Evolutionary conservation across 805 yeast species (phyloP).

Genomic region (Pichia sporocuriosa): DNA sequence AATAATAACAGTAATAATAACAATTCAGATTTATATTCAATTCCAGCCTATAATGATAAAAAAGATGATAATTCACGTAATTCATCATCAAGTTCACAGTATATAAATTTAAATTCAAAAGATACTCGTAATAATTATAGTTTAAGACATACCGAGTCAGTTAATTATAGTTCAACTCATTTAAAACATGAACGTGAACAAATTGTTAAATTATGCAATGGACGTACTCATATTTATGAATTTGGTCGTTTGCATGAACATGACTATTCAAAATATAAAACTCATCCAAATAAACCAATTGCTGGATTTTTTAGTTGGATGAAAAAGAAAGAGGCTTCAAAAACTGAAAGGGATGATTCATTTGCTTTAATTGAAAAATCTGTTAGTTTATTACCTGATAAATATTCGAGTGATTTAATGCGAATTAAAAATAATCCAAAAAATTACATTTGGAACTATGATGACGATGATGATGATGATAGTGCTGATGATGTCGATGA

Average conservation of each 20-base stretch:
- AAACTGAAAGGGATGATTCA: constrained; percentile 20
- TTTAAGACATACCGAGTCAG: constrained; percentile 25
- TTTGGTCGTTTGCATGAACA: constrained; percentile 31
- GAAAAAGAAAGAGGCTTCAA: constrained; percentile 25
- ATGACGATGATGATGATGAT: constrained; percentile 29
- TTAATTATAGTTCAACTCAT: constrained; percentile 19
- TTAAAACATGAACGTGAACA: constrained; percentile 23
- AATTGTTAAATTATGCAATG: constrained; percentile 22
- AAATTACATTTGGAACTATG: constrained; percentile 34
- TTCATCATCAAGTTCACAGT: constrained; percentile 1
- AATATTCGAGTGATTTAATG: constrained; percentile 30
- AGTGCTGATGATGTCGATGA: constrained; percentile 13
- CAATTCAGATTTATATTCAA: not conserved
- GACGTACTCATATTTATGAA: constrained; percentile 23
- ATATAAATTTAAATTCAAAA: not conserved
- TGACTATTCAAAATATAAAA: constrained; percentile 29
- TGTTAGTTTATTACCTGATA: constrained; percentile 31
- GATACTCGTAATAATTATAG: constrained; percentile 6
- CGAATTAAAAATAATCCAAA: constrained; percentile 31
- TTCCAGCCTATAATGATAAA: not conserved
- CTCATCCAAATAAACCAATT: constrained; percentile 25
- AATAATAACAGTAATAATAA: not conserved
- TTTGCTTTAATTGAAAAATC: constrained; percentile 27
- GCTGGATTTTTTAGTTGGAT: constrained; percentile 29
- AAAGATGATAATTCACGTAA: not conserved